Evolutionary conservation across 805 yeast species (phyloP).

Genomic region (Myxozyma nipponensis): DNA sequence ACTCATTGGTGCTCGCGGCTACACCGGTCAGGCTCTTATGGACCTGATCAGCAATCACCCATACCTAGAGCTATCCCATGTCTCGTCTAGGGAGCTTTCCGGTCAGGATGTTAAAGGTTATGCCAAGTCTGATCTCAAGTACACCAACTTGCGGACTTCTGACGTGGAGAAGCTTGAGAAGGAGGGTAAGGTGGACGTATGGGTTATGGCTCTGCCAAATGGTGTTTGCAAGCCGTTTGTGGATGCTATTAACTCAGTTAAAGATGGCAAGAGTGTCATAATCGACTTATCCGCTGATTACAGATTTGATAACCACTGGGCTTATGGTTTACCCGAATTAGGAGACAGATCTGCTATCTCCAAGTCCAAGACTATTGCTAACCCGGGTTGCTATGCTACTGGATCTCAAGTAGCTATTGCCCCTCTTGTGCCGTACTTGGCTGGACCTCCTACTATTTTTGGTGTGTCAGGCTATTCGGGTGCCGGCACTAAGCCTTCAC

Average conservation of each 20-base stretch:
- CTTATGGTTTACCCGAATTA: conserved; percentile 93
- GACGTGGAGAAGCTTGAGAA: conserved; percentile 78
- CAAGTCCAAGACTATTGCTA: conserved; percentile 75
- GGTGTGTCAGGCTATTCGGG: conserved; percentile 99
- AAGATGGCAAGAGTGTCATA: conserved; percentile 67
- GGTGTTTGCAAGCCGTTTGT: conserved; percentile 76
- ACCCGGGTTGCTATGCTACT: conserved; percentile 99
- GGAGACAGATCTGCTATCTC: conserved; percentile 63
- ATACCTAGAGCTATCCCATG: conserved; percentile 80
- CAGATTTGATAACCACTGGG: conserved; percentile 92
- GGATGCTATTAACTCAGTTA: conserved; percentile 43
- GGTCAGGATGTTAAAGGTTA: conserved; percentile 88
- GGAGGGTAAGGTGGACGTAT: conserved; percentile 76
- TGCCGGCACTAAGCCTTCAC: conserved; percentile 98
- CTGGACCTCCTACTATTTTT: conserved; percentile 77
- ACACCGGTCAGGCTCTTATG: conserved; percentile 90
- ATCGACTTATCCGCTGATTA: conserved; percentile 94
- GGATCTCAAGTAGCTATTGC: conserved; percentile 92
- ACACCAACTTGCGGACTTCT: conserved; percentile 82
- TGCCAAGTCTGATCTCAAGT: conserved; percentile 62
- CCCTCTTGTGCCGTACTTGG: conserved; percentile 64
- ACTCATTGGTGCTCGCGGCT: conserved; percentile 97
- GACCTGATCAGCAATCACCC: conserved; percentile 85
- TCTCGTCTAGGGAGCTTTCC: conserved; percentile 88
- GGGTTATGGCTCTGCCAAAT: conserved; percentile 99